Evolutionary conservation across 2,329 filamentous ascomycete species (phyloP), one percentile per base, ranked within the genome.

Genomic region (Pyrenochaeta sp.): DNA sequence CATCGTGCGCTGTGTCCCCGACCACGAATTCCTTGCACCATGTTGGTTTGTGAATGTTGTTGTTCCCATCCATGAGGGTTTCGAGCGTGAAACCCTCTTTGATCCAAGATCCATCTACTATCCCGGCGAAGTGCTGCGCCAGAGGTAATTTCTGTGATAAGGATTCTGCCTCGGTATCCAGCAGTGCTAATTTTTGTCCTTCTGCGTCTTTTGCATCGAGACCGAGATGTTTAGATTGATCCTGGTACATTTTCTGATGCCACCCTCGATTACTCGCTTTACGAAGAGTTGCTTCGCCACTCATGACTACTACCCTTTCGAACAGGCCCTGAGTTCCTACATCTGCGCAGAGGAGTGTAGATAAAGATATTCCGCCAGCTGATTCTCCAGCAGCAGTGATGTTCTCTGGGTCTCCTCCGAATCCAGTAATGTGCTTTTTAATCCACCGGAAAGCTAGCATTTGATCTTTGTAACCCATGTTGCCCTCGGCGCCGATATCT

Each of bases 11-110:
- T 27, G 73, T 72, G 55, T 79, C 73, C 4, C 77, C 78, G 18
- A 79, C 67, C 5, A 79, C 63, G 17, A 80, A 53, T 20, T 72
- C 68, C 28, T 71, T 64, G 40, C 74, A 78, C 77, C 77, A 81
- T 2, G 51, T 41, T 24, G 67, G 72, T 4, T 73, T 77, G 18
- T 71, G 67, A 21, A 72, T 51, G 14, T 19, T 27, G 11, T 21
- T 41, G 9, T 35, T 27, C 3, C 51, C 56, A 36, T 60, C 44
- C n/a, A 38, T 46, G 23, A 68, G 27, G 7, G 47, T 31, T 2
- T 34, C 34, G 15, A 65, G 35, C 2, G 47, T 55, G 4, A 63
- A 41, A 17, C 60, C 48, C 5, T 37, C 28, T 11, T 54, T 58
- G 5, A 68, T 34, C 27, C 55, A 66, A 2, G 47, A 22, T 7